Conservation (phyloP, 2,329 filamentous ascomycete genomes). For the Ascochyta fabae region DNA sequence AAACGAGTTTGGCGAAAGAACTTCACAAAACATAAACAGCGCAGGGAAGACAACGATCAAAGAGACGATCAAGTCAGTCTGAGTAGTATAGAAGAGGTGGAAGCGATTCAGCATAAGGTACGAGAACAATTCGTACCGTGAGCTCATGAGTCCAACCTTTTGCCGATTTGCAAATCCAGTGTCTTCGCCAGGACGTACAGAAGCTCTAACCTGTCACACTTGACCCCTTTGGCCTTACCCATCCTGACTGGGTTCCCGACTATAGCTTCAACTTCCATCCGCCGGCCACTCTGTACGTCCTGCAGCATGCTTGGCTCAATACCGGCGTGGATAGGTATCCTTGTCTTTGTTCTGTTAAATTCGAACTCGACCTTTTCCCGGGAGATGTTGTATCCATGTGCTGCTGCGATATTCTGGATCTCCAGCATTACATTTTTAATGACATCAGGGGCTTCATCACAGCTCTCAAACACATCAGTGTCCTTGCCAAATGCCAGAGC, state of each 20-base stretch:
- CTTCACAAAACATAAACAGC: not conserved
- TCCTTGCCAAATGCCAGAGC: constrained; percentile 63
- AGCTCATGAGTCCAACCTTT: not conserved
- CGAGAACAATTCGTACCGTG: not conserved
- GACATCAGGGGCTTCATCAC: constrained; percentile 45
- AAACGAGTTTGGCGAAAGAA: not conserved
- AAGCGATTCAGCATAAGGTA: not conserved
- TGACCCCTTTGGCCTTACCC: constrained; percentile 50
- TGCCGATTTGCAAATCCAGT: constrained; percentile 46
- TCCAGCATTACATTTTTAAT: constrained; percentile 55
- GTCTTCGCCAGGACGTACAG: constrained; percentile 56
- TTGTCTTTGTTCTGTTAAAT: constrained; percentile 46
- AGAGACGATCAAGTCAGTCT: not conserved
- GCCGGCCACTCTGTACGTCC: constrained; percentile 51
- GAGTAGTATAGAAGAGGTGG: not conserved
- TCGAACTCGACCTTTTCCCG: constrained; percentile 48
- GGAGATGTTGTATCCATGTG: constrained; percentile 50
- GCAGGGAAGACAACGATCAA: not conserved
- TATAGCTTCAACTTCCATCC: constrained; percentile 60
- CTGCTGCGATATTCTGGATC: constrained; percentile 51
- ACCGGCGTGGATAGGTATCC: constrained; percentile 46
- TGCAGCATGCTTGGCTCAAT: constrained; percentile 60
- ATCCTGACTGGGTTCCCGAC: constrained; percentile 55
- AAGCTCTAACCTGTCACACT: constrained; percentile 52
- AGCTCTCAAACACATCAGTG: constrained; percentile 56